phyloP scores from a whole-genome alignment of 441 rosid species.

The Croton laevigatus region DNA sequence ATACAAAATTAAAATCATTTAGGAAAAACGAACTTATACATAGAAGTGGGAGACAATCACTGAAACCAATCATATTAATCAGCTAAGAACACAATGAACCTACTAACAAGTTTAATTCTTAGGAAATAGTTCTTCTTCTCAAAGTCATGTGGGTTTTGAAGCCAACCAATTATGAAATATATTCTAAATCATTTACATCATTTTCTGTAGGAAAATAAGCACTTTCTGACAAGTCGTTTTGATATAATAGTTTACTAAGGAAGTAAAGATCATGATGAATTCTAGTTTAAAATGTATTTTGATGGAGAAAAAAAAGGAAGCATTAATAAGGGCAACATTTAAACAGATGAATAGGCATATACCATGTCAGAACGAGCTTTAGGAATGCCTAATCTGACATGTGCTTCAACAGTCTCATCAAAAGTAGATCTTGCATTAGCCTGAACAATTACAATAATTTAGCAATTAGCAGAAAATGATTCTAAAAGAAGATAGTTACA shows the following conservation, averaged over 20 bases:
- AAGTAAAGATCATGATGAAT: background rate
- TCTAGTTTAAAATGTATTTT: background rate
- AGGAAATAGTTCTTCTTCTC: background rate
- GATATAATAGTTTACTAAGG: background rate
- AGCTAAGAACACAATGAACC: background rate
- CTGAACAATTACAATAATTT: constrained; percentile 41
- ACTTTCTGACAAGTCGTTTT: too few species aligned
- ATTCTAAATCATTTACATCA: too few species aligned
- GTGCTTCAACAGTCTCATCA: constrained; percentile 93
- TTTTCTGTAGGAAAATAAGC: too few species aligned
- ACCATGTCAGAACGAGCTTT: constrained; percentile 84
- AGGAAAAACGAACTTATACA: background rate
- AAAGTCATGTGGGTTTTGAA: background rate
- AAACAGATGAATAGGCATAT: constrained; percentile 11
- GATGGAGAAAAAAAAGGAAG: constrained; percentile 5
- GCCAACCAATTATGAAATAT: background rate
- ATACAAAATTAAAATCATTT: background rate
- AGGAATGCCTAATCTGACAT: constrained; percentile 75
- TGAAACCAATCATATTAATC: background rate
- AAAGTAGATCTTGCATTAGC: constrained; percentile 65
- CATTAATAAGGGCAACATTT: background rate
- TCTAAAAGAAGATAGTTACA: background rate
- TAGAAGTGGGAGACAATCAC: background rate
- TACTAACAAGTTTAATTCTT: background rate
- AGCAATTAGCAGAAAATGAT: background rate